Percentiles rank a stretch among this genome's conserved stretches.
phyloP scores from a whole-genome alignment of 176 grass and related monocot genomes.

The Stipa capillata region DNA sequence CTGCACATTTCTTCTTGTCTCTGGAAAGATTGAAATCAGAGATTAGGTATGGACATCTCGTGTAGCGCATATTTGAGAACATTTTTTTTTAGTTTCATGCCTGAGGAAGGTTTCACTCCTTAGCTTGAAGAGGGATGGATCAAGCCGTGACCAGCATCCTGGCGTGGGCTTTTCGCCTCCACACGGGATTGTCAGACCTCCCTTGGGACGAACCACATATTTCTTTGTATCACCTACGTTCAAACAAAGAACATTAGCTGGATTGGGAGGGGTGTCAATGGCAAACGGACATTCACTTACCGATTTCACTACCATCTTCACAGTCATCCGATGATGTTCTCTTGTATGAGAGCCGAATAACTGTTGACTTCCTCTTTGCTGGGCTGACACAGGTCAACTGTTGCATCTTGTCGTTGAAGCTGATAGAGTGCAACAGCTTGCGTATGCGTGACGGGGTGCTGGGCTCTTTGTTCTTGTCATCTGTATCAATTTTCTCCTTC shows the following conservation, averaged over 20 bases:
- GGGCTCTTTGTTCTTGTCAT: slow-evolving; percentile 49
- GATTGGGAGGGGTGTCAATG: too few species aligned
- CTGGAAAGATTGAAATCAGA: slow-evolving; percentile 39
- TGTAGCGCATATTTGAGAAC: too few species aligned
- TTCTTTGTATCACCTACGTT: slow-evolving; percentile 71
- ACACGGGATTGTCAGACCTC: slow-evolving; percentile 49
- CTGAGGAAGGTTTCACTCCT: slow-evolving; percentile 92
- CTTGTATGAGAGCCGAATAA: slow-evolving; percentile 78
- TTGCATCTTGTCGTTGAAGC: slow-evolving; percentile 75
- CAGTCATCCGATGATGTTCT: slow-evolving; percentile 63
- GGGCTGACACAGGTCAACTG: slow-evolving; percentile 38
- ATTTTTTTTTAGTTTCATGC: slow-evolving; percentile 38
- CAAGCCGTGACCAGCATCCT: slow-evolving; percentile 68
- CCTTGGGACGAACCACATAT: slow-evolving; percentile 65
- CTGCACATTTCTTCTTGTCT: slow-evolving; percentile 84
- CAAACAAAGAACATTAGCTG: too few species aligned
- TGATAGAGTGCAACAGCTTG: slow-evolving; percentile 64
- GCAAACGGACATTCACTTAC: too few species aligned
- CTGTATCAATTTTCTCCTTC: slow-evolving; percentile 54
- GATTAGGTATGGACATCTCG: not conserved
- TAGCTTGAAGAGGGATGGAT: slow-evolving; percentile 82
- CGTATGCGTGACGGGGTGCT: slow-evolving; percentile 46
- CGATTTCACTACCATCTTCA: slow-evolving; percentile 37
- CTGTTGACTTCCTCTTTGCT: slow-evolving; percentile 68
- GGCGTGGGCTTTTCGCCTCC: slow-evolving; percentile 38